Conservation (phyloP, 176 grass and related monocot genomes). For the Neostapfia colusana region DNA sequence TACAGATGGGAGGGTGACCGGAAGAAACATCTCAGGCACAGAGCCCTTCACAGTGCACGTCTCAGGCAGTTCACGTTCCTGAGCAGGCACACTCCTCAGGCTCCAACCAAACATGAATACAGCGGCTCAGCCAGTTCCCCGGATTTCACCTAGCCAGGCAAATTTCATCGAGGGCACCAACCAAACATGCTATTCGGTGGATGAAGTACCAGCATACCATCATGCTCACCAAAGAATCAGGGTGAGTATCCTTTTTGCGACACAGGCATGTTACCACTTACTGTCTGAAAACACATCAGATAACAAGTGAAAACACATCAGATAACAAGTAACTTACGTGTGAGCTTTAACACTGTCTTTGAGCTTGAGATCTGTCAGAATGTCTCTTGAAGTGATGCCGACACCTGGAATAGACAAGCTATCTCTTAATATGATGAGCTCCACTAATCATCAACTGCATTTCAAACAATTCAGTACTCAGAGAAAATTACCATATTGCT, state of each 20-base stretch:
- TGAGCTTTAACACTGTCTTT: slow-evolving; percentile 87
- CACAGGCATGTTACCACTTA: background rate
- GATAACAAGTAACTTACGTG: slow-evolving; percentile 48
- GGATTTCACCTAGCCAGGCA: no score
- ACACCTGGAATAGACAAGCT: slow-evolving; percentile 32
- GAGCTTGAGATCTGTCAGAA: slow-evolving; percentile 66
- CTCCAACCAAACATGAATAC: no score
- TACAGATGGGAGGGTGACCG: no score
- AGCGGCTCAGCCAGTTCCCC: no score
- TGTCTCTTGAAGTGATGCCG: slow-evolving; percentile 71
- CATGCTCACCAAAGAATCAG: background rate
- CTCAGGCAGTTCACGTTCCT: no score
- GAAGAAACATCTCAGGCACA: no score
- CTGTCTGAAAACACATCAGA: background rate
- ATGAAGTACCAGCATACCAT: background rate
- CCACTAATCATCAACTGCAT: background rate
- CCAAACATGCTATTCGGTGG: background rate
- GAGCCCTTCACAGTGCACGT: no score
- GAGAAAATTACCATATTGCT: slow-evolving; percentile 64
- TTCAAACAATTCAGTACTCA: background rate
- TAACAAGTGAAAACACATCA: slow-evolving; percentile 26
- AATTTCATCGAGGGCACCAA: no score
- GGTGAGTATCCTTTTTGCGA: background rate
- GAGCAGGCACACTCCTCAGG: no score
- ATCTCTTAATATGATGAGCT: slow-evolving; percentile 12